Percentiles rank a stretch among this genome's conserved stretches.
Conservation (phyloP, 2,329 filamentous ascomycete species). For the Dothistroma pini region DNA sequence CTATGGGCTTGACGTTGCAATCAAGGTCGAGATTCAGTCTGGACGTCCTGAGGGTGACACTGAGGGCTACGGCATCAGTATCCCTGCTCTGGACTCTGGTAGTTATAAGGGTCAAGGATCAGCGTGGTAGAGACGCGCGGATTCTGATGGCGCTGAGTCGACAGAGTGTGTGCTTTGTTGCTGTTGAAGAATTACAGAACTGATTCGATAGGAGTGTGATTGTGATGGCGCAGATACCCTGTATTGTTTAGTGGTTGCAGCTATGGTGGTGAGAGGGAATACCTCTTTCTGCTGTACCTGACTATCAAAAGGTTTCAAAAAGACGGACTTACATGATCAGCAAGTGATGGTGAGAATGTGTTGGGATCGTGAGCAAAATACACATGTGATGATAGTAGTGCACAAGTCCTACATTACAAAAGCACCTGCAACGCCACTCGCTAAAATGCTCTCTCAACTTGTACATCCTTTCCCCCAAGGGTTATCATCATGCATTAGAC, state of each 20-base stretch:
- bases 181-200: neutral
- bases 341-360: neutral
- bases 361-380: neutral
- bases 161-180: neutral
- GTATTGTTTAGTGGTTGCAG: neutral
- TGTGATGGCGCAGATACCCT: constrained; percentile 2
- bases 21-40: constrained; percentile 48
- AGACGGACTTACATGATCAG: neutral
- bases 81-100: constrained; percentile 41
- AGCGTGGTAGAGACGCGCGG: constrained; percentile 26
- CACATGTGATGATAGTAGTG: neutral
- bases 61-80: constrained; percentile 49
- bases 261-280: neutral
- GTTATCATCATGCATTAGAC: neutral
- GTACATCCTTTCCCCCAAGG: neutral
- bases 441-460: neutral
- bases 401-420: neutral
- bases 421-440: neutral
- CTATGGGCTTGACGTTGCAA: constrained; percentile 46
- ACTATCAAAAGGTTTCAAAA: too few species aligned
- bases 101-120: constrained; percentile 27
- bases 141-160: neutral
- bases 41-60: constrained; percentile 44
- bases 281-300: too few species aligned
- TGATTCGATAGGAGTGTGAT: neutral